phyloP scores from a whole-genome alignment of 352 stramenopile species.

The Aphanomyces astaci region DNA sequence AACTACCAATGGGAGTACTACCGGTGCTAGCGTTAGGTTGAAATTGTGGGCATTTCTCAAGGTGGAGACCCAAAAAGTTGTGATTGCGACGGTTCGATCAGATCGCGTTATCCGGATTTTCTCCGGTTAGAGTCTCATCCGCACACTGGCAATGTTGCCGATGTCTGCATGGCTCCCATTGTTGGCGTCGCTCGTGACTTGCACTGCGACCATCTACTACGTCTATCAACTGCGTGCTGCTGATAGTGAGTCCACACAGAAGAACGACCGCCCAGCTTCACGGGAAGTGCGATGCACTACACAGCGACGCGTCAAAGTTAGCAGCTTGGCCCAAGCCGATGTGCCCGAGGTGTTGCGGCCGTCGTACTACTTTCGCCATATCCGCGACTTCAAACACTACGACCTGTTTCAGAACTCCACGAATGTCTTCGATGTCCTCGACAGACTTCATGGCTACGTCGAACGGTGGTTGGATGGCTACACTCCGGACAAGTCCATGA shows the following conservation, averaged over 20 bases:
- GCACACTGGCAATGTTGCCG: background rate
- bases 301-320: constrained; percentile 25
- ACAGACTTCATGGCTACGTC: constrained; percentile 54
- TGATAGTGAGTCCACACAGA: background rate
- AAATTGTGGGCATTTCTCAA: no score
- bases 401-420: constrained; percentile 44
- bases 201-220: background rate
- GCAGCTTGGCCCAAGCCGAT: constrained; percentile 22
- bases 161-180: background rate
- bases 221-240: background rate
- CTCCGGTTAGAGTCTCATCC: background rate
- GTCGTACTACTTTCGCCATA: constrained; percentile 41
- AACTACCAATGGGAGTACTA: no score
- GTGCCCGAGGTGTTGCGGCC: constrained; percentile 41
- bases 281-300: background rate
- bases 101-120: background rate
- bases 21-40: no score
- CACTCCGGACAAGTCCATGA: background rate
- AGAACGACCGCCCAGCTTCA: no score
- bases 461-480: constrained; percentile 35
- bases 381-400: constrained; percentile 42
- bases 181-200: background rate
- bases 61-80: no score
- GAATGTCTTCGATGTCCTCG: constrained; percentile 54
- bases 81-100: no score